phyloP scores from a whole-genome alignment of 164 flowering plant species.

The Annona cherimola region DNA sequence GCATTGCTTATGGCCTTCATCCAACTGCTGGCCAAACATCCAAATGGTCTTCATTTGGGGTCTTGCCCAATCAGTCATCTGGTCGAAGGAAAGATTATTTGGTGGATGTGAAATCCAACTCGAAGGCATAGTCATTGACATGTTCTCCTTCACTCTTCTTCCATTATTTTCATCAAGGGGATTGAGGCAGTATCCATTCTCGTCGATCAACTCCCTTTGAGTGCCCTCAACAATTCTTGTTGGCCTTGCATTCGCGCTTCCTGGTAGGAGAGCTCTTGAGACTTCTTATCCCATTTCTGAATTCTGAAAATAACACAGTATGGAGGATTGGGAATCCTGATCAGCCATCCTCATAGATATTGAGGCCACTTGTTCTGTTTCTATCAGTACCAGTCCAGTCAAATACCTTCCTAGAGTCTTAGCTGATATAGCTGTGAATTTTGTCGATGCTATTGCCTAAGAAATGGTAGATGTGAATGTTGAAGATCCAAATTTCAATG shows the following conservation, averaged over 20 bases:
- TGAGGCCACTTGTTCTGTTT: constrained; percentile 30
- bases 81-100: constrained; percentile 38
- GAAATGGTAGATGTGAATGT: constrained; percentile 56
- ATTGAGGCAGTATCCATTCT: constrained; percentile 43
- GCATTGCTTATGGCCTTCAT: too few species aligned
- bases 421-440: constrained; percentile 37
- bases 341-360: constrained; percentile 20
- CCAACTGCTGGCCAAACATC: too few species aligned
- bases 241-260: constrained; percentile 23
- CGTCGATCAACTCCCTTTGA: constrained; percentile 23
- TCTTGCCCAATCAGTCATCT: constrained; percentile 3
- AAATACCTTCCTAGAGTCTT: constrained; percentile 36
- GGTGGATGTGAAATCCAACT: constrained; percentile 19
- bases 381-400: constrained; percentile 21
- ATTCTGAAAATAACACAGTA: constrained; percentile 33
- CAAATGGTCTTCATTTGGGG: constrained; percentile 22
- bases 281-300: constrained; percentile 29
- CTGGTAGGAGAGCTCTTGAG: constrained; percentile 28
- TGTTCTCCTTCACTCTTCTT: constrained; percentile 28
- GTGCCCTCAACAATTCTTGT: constrained; percentile 22
- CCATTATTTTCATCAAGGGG: constrained; percentile 45
- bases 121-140: constrained; percentile 18
- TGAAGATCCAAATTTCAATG: constrained; percentile 35
- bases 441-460: constrained; percentile 52
- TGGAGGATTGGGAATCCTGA: constrained; percentile 46